A percentile compares a stretch with the other conserved stretches of the same genome.
Conservation (phyloP, 495 filamentous ascomycete genomes). For the Acidiella bohemica region DNA sequence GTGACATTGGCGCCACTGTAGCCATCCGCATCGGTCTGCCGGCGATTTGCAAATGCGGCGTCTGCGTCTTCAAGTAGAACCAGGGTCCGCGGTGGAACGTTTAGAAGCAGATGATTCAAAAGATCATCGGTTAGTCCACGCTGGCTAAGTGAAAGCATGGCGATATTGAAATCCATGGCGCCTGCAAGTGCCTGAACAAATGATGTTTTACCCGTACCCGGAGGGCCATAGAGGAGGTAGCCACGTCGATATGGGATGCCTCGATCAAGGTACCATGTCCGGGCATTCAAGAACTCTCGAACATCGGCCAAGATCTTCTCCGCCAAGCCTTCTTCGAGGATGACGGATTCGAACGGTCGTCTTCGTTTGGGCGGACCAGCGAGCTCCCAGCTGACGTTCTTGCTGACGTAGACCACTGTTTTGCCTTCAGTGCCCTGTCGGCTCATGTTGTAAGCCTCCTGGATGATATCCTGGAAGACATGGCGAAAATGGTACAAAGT, state of each 20-base stretch:
- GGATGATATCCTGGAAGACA: constrained; percentile 74
- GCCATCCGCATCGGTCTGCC: constrained; percentile 62
- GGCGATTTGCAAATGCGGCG: constrained; percentile 73
- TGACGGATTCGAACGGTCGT: constrained; percentile 73
- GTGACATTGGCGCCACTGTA: constrained; percentile 86
- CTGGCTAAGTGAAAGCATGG: constrained; percentile 86
- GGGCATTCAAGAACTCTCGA: constrained; percentile 62
- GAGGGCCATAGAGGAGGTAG: constrained; percentile 87
- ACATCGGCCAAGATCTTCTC: constrained; percentile 76
- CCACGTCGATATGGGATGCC: constrained; percentile 91
- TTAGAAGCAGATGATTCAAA: constrained; percentile 73
- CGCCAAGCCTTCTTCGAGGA: constrained; percentile 74
- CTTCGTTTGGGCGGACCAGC: constrained; percentile 82
- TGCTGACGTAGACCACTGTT: constrained; percentile 77
- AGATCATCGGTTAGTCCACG: constrained; percentile 87
- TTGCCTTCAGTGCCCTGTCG: constrained; percentile 74
- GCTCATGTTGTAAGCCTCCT: constrained; percentile 68
- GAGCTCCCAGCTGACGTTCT: constrained; percentile 66
- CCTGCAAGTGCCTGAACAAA: constrained; percentile 94
- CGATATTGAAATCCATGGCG: constrained; percentile 83
- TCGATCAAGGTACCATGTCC: constrained; percentile 83
- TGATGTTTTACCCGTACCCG: constrained; percentile 87
- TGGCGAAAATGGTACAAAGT: constrained; percentile 78
- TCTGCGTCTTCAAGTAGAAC: constrained; percentile 90
- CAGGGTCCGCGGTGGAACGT: constrained; percentile 73